Base-by-base conservation (phyloP, 352 stramenopile genomes). In the Pythium periplocum region DNA sequence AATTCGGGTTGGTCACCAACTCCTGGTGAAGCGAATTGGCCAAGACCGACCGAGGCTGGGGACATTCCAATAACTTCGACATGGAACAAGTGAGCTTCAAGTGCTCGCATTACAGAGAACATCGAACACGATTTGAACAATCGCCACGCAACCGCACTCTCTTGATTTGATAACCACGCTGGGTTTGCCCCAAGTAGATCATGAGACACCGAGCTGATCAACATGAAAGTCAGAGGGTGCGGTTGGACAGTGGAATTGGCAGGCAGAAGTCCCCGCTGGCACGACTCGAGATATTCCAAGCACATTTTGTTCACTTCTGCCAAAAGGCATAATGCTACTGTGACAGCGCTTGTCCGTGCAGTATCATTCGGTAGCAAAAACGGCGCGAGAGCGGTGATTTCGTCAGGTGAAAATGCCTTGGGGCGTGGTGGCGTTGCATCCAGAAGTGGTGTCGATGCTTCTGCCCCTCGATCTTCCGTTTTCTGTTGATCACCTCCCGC, bases 81-180 rank as follows among this genome's bases (percentile, higher is more conserved):
- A 43, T 96, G 81, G 46, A 95, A 95, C 40, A 96, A 78, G 44
- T 95, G 76, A 2, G 78, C 75, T 62, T 95, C 83, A 12, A 95
- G 51, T 8, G 85, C 65, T 32, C 82, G 76, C 47, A 93, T 73
- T 8, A 93, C 41, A 7, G 78, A 82, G 42, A 92, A 66, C 39
- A 75, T 61, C 30, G 72, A 77, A 35, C 76, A 90, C 6, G 71
- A 74, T 2, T 62, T 61, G 34, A 92, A 89, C 30, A 93, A 65
- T 40, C 57, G 68, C 83, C 81, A 74, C 36, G 37, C 17, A 12
- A 62, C 57, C n/a, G 26, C 44, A 10, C 61, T 46, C 12, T 59
- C 35, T 10, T 58, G 42, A 5, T 8, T 48, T 12, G 53, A 43
- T 33, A 17, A 31, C 53, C 62, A 88, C 44, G 58, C 41, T 49